Evolutionary conservation across 2,329 filamentous ascomycete species (phyloP).

Genomic region (Calonectria pteridis): DNA sequence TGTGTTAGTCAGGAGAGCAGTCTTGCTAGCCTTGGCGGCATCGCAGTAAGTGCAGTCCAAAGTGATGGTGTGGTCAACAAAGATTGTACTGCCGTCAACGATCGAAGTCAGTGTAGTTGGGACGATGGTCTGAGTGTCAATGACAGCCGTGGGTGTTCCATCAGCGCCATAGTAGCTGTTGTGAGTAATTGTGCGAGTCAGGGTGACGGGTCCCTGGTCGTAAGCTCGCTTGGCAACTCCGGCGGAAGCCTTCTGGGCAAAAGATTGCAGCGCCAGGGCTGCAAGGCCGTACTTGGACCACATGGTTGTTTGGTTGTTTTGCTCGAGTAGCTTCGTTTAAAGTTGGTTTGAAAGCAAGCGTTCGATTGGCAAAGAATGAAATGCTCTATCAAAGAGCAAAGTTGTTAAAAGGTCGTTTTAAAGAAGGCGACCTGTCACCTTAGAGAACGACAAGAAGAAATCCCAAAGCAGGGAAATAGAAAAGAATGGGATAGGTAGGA

Average conservation of each 20-base stretch:
- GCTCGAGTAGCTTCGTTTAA: conserved; percentile 34
- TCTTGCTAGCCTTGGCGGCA: conserved; percentile 31
- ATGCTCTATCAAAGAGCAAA: conserved; percentile 45
- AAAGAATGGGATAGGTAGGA: conserved; percentile 37
- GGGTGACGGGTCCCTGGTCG: conserved; percentile 28
- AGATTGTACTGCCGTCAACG: conserved; percentile 27
- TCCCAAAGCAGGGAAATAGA: conserved; percentile 39
- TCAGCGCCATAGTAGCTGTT: conserved; percentile 9
- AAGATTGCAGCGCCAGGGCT: conserved; percentile 40
- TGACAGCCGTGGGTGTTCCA: conserved; percentile 11
- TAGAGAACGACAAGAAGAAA: conserved; percentile 45
- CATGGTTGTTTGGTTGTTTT: conserved; percentile 34
- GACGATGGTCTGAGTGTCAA: conserved; percentile 26
- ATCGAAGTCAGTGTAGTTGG: conserved; percentile 17
- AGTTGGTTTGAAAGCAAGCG: conserved; percentile 13
- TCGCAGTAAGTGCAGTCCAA: conserved; percentile 23
- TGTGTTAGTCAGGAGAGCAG: conserved; percentile 37
- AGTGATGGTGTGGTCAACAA: conserved; percentile 26
- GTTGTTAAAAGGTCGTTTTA: conserved; percentile 28
- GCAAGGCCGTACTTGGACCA: conserved; percentile 41
- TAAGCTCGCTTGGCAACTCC: conserved; percentile 31
- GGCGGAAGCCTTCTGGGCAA: conserved; percentile 37
- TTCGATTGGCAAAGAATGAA: conserved; percentile 30
- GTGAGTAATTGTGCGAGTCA: conserved; percentile 28
- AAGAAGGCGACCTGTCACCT: conserved; percentile 45